These are phyloP conservation scores for Aureobasidium musti DNA, from an alignment of 2,329 filamentous ascomycete genomes.

Conservation along the genomic window DNA sequence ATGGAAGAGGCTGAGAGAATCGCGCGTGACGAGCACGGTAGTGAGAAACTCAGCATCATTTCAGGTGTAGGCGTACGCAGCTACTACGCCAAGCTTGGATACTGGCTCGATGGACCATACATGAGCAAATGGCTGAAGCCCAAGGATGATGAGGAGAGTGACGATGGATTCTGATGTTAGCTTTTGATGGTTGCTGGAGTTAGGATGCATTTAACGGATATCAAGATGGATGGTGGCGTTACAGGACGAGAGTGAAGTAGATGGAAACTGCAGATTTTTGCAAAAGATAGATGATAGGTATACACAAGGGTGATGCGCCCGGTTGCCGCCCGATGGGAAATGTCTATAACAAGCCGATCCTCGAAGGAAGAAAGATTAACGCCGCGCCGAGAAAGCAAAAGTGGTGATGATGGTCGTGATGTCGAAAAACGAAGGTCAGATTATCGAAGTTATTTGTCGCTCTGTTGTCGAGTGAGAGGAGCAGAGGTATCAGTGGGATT, in stretches of 20 bases:
- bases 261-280: not conserved
- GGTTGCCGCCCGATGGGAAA: conserved; percentile 2
- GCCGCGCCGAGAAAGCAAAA: conserved; percentile 21
- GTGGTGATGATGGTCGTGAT: conserved; percentile 17
- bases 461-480: not conserved
- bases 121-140: conserved; percentile 45
- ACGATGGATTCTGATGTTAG: conserved; percentile 30
- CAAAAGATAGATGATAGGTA: conserved; percentile 21
- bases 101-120: conserved; percentile 89
- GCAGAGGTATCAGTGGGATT: conserved; percentile 30
- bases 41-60: conserved; percentile 92
- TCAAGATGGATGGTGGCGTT: conserved; percentile 9
- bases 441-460: not conserved
- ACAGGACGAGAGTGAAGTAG: not conserved
- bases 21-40: conserved; percentile 89
- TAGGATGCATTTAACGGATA: conserved; percentile 13
- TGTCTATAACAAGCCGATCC: conserved; percentile 11
- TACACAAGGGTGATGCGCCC: conserved; percentile 19
- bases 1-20: conserved; percentile 99
- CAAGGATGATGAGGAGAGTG: conserved; percentile 32
- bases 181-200: not conserved
- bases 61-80: conserved; percentile 95
- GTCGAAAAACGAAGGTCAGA: not conserved
- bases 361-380: conserved; percentile 8
- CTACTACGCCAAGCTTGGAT: conserved; percentile 92